Evolutionary conservation across 225 moss, liverwort and hornwort genomes (phyloP), one percentile per base, ranked within the genome.

Genomic region (Physcomitrellopsis africana): DNA sequence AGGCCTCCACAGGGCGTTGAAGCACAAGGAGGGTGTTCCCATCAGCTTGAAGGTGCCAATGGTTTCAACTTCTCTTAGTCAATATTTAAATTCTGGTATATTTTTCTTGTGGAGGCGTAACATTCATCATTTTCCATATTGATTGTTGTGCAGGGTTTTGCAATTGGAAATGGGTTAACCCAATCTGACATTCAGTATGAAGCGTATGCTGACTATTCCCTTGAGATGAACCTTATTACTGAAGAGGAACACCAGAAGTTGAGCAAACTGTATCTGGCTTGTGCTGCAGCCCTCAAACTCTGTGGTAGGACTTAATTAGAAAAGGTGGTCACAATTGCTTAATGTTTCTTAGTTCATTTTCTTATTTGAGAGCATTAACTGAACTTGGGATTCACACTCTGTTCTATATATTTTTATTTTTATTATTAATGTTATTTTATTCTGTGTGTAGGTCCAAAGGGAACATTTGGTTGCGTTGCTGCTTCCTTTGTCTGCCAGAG

Each of bases 171-270:
- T 37, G 89, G 89, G 15, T 76, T 90, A 51, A 90, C 89, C 14
- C 89, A 83, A 76, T 83, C 89, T 63, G 89, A 87, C 51, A 81
- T 90, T 51, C 89, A 87, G 79, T 90, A 85, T 65, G 84, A 90
- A 72, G 85, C 89, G 10, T 90, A 90, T 55, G 89, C 87, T 63
- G 87, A 90, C 55, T 90, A 85, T 69, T 87, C 89, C 27, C 81
- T 87, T 57, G 87, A 77, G 32, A 87, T 82, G 84, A 78, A 82
- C 32, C 73, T 90, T 20, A 90, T 90, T 42, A 15, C 75, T 37
- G 70, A 87, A 51, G 20, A 60, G n/a, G 89, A 90, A 46, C 51
- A 90, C 64, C 70, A 11, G 14, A 82, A 81, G 60, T 54, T 90
- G 76, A 77, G 81, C 63, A 87, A 76, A 73, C 52, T 90, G 19